These are phyloP conservation scores for Herpetomonas samuelpessoai DNA, from an alignment of 208 protist species.

Conservation along the genomic window DNA sequence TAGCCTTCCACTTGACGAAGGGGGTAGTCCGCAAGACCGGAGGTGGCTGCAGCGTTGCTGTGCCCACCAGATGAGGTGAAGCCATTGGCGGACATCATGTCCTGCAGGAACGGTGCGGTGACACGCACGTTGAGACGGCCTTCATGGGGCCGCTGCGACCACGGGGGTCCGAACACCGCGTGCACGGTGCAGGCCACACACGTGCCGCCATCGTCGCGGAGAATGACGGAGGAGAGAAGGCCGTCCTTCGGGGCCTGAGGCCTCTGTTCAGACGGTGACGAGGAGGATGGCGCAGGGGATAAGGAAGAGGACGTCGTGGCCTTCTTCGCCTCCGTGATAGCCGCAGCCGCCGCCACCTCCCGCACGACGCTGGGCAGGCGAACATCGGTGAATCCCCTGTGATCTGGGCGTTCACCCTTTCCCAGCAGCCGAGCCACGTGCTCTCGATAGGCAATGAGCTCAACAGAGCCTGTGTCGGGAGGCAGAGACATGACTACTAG, in stretches of 20 bases:
- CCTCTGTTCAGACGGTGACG: not conserved
- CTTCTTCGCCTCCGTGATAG: not conserved
- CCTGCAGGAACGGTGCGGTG: constrained; percentile 58
- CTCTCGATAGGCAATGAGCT: constrained; percentile 61
- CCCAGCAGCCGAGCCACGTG: constrained; percentile 42
- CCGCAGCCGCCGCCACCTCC: constrained; percentile 17
- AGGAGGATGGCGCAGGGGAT: not conserved
- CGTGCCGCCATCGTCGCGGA: constrained; percentile 66
- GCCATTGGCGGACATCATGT: constrained; percentile 15
- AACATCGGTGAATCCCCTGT: constrained; percentile 34
- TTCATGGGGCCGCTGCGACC: constrained; percentile 31
- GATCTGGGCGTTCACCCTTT: constrained; percentile 47
- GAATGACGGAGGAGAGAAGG: constrained; percentile 64
- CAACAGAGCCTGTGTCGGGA: constrained; percentile 72
- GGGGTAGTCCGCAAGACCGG: constrained; percentile 31
- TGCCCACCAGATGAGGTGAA: constrained; percentile 1
- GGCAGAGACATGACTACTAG: constrained; percentile 60
- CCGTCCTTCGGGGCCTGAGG: constrained; percentile 2
- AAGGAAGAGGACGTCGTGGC: not conserved
- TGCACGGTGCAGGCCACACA: constrained; percentile 60
- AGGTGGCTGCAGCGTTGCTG: constrained; percentile 12
- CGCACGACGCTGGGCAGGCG: constrained; percentile 55
- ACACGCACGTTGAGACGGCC: constrained; percentile 75
- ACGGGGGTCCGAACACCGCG: constrained; percentile 73
- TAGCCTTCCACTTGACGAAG: constrained; percentile 74